Conservation (phyloP, 2,329 filamentous ascomycete species). For the Herpotrichia juniperi region DNA sequence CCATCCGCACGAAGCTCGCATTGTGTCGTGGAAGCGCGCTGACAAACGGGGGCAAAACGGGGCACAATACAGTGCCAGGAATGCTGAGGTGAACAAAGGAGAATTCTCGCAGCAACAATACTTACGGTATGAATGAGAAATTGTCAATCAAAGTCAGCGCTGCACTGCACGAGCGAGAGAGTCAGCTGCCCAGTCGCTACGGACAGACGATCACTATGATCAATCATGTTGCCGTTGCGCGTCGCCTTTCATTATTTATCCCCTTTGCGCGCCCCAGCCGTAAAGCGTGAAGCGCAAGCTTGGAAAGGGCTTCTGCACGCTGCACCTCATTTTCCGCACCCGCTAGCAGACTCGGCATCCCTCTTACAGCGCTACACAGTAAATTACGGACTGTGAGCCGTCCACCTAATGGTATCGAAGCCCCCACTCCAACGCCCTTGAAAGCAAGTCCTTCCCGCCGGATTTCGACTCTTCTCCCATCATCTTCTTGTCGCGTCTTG, state of each 20-base stretch:
- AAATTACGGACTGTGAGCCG: slow-evolving; percentile 2
- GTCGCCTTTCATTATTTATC: not conserved
- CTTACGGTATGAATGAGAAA: no score
- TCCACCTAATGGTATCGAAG: not conserved
- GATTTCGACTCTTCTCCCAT: slow-evolving; percentile 15
- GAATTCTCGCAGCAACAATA: no score
- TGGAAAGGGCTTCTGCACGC: not conserved
- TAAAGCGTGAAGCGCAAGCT: not conserved
- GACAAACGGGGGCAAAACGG: not conserved
- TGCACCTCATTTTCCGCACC: slow-evolving; percentile 3
- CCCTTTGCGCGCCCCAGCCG: not conserved
- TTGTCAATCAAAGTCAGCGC: no score
- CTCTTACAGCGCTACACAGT: slow-evolving; percentile 4
- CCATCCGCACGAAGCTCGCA: not conserved
- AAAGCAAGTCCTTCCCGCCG: not conserved
- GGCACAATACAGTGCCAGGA: not conserved
- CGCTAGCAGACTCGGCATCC: slow-evolving; percentile 7
- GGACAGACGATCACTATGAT: no score
- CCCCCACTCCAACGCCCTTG: not conserved
- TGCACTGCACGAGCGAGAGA: no score
- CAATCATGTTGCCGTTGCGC: no score
- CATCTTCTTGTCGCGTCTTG: slow-evolving; percentile 1
- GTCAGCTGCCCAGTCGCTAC: no score
- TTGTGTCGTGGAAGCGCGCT: not conserved
- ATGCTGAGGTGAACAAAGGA: not conserved